A percentile compares a stretch with the other conserved stretches of the same genome.
phyloP scores from a whole-genome alignment of 2,329 filamentous ascomycete genomes.

The Venturia carpophila region DNA sequence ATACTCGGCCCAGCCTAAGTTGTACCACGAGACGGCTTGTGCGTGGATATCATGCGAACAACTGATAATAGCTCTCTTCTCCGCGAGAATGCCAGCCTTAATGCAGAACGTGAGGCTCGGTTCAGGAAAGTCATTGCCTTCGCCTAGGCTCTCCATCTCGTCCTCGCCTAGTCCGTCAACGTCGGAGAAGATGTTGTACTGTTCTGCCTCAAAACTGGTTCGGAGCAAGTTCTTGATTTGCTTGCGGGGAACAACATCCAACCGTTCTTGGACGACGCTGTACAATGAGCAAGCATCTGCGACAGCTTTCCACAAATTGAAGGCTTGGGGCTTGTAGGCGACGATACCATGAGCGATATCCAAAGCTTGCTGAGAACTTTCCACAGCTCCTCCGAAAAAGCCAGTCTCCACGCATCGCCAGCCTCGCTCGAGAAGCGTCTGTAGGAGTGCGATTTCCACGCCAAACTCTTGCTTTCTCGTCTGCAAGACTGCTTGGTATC shows the following conservation, averaged over 20 bases:
- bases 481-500: conserved; percentile 67
- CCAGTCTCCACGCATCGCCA: conserved; percentile 72
- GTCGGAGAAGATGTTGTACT: conserved; percentile 57
- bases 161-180: conserved; percentile 56
- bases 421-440: conserved; percentile 77
- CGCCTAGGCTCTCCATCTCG: conserved; percentile 24
- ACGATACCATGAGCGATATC: conserved; percentile 57
- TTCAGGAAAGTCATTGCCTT: background rate
- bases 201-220: conserved; percentile 43
- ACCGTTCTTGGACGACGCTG: conserved; percentile 63
- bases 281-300: conserved; percentile 85
- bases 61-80: conserved; percentile 75
- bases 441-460: conserved; percentile 77
- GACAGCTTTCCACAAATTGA: conserved; percentile 92
- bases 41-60: conserved; percentile 71
- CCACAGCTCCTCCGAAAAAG: conserved; percentile 73
- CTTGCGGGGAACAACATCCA: conserved; percentile 53
- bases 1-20: conserved; percentile 89
- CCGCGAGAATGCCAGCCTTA: conserved; percentile 68
- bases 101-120: conserved; percentile 43
- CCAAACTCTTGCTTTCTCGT: conserved; percentile 69
- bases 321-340: conserved; percentile 57
- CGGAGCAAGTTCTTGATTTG: conserved; percentile 53
- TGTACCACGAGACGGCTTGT: conserved; percentile 94
- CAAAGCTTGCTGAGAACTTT: conserved; percentile 63